These are phyloP conservation scores for Cystobasidium onofrii DNA, from an alignment of 768 basidiomycete species.

Conservation along the genomic window DNA sequence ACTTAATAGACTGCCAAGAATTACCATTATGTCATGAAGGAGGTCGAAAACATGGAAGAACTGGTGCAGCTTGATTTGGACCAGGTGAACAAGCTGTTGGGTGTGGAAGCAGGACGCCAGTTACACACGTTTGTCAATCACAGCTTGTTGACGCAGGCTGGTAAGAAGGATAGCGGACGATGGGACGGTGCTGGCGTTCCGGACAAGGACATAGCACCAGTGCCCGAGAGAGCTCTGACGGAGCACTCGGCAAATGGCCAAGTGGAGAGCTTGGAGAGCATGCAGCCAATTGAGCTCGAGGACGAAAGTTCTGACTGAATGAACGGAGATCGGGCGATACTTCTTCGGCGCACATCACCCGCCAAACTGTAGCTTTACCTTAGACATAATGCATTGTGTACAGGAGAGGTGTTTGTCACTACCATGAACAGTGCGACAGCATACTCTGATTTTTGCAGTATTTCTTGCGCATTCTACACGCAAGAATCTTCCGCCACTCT, in stretches of 20 bases:
- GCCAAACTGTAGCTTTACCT: background rate
- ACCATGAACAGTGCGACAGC: too few relatives aligned
- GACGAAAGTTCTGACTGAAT: background rate
- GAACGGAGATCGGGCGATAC: background rate
- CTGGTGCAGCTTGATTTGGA: conserved; percentile 55
- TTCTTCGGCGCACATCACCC: background rate
- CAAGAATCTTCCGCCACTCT: background rate
- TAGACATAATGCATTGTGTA: too few relatives aligned
- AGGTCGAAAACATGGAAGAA: conserved; percentile 66
- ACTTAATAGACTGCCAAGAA: conserved; percentile 63
- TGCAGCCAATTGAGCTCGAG: background rate
- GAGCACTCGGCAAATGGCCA: too few relatives aligned
- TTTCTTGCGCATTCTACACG: background rate
- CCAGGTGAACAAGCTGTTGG: conserved; percentile 65
- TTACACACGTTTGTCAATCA: conserved; percentile 71
- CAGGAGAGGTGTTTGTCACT: too few relatives aligned
- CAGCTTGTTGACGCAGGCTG: conserved; percentile 51
- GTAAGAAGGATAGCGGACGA: background rate
- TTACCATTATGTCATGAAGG: conserved; percentile 70
- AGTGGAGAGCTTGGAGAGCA: too few relatives aligned
- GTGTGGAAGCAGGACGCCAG: conserved; percentile 67
- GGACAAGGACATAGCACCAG: background rate
- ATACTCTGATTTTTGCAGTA: background rate
- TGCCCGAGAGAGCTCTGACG: background rate
- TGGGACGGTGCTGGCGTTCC: background rate